Evolutionary conservation across 805 yeast species (phyloP), one percentile per base, ranked within the genome.

Genomic region (Candida saitoana): DNA sequence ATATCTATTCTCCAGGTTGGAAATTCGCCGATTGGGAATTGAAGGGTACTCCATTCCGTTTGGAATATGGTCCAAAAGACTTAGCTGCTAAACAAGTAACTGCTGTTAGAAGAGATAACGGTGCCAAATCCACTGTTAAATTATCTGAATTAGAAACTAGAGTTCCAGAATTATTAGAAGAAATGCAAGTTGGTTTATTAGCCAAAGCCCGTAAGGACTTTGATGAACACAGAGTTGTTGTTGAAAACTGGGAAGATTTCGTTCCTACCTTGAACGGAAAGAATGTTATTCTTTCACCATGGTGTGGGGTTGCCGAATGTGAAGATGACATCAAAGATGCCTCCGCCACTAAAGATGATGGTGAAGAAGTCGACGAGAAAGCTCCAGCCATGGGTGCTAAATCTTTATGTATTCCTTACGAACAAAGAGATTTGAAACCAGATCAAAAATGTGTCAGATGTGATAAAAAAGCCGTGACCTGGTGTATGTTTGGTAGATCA

Each of bases 341-440:
- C 35, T 80, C 87, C 14, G 88, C 95, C 34, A 79, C 82, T 60
- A 85, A 84, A 60, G 82, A 80, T 54, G 85, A 88, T 52, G 91
- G 84, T 49, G 95, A 86, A 51, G 96, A 86, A 63, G 84, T 74
- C 38, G 99, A 93, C 62, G 98, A 93, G 60, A 85, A 87, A 65
- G 88, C 99, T 18, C 99, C 99, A 62, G 82, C 95, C 40, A 93
- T 93, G 99, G 99, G 99, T 61, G 99, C 99, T 52, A 93, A 93
- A 75, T 85, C 96, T 16, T 76, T 93, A 67, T 93, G 99, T 79
- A 90, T 90, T 64, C 99, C 99, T 51, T 82, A 82, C 60, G 85
- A 87, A 31, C 98, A 91, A 73, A 96, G 96, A 45, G 79, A 71
- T 56, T 77, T 91, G 65, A 79, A 79, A 63, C 70, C 64, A 51